Evolutionary conservation across 768 basidiomycete species (phyloP).

Genomic region (Galerina marginata): DNA sequence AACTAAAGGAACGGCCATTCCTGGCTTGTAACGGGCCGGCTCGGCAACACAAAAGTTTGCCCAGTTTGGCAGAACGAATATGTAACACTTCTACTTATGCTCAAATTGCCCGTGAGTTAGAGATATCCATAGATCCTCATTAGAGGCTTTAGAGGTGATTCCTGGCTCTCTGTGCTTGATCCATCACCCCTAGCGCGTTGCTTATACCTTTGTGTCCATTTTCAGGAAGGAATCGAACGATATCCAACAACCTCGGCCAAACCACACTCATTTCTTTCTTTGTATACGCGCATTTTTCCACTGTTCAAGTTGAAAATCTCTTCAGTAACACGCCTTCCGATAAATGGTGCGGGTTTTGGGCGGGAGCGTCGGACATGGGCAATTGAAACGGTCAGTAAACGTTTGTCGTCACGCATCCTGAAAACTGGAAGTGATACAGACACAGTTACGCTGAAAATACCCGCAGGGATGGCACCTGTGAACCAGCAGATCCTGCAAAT

Average conservation of each 20-base stretch:
- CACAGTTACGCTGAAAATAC: neutral
- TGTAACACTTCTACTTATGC: neutral
- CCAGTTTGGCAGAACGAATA: neutral
- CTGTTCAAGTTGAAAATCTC: neutral
- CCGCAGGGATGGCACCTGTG: conserved; percentile 30
- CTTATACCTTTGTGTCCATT: neutral
- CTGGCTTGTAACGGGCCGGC: no score
- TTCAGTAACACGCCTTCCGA: neutral
- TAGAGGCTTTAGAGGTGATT: conserved; percentile 3
- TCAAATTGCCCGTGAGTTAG: conserved; percentile 1
- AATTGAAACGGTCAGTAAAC: neutral
- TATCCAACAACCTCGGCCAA: neutral
- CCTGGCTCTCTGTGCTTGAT: neutral
- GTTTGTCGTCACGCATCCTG: neutral
- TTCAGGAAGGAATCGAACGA: neutral
- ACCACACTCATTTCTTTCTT: conserved; percentile 1
- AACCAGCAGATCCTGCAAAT: conserved; percentile 57
- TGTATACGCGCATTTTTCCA: neutral
- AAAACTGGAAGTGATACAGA: neutral
- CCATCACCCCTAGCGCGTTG: neutral
- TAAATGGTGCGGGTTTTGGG: neutral
- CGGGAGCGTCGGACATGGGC: neutral
- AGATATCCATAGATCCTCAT: neutral
- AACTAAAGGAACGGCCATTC: no score
- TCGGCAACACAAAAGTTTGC: no score